Conservation (phyloP, 116 monocot genomes). For the Papilionanthe hybrid region DNA sequence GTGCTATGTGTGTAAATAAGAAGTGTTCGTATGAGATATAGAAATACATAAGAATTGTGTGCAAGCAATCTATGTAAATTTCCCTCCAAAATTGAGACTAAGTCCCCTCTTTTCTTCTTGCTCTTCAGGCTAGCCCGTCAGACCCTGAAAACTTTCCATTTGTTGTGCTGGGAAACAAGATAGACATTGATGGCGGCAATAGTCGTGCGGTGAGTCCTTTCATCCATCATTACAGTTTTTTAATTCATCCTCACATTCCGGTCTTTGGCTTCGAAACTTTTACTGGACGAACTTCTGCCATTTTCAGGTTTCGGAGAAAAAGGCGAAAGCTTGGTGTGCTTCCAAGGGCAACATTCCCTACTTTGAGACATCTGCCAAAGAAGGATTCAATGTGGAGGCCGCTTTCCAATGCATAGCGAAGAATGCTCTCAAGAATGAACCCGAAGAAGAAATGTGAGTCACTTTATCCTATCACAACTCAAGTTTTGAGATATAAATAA, state of each 20-base stretch:
- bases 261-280: not conserved
- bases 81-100: not conserved
- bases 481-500: no score
- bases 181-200: slow-evolving; percentile 21
- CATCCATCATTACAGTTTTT: not conserved
- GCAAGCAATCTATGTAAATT: no score
- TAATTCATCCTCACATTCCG: no score
- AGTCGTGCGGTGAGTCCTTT: slow-evolving; percentile 14
- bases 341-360: slow-evolving; percentile 93
- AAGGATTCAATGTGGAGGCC: slow-evolving; percentile 86
- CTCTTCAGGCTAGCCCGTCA: slow-evolving; percentile 12
- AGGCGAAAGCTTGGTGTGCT: slow-evolving; percentile 89
- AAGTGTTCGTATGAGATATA: no score
- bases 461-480: no score
- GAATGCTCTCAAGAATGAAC: slow-evolving; percentile 89
- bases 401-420: slow-evolving; percentile 89
- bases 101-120: not conserved
- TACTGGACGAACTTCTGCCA: not conserved
- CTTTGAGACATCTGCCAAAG: slow-evolving; percentile 94
- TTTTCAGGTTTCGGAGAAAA: slow-evolving; percentile 80
- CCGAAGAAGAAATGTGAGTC: slow-evolving; percentile 90
- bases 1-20: no score
- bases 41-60: no score
- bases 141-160: slow-evolving; percentile 21
- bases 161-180: slow-evolving; percentile 22